phyloP scores from a whole-genome alignment of 495 filamentous ascomycete species.

The Patellaria atrata region DNA sequence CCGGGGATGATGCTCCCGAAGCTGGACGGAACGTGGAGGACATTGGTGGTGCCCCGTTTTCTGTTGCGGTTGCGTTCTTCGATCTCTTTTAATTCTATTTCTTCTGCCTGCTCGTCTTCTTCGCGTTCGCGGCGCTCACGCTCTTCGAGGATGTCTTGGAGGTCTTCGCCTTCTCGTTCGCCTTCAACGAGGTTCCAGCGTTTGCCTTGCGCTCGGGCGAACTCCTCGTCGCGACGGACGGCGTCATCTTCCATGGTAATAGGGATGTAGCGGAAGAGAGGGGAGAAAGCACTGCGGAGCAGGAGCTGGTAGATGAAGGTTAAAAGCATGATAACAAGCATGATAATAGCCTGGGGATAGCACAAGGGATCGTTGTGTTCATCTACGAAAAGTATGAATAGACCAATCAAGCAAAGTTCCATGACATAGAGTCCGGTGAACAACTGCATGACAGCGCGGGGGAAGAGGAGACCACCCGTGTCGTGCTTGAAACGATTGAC shows the following conservation, averaged over 20 bases:
- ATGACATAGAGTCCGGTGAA: constrained; percentile 92
- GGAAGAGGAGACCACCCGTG: constrained; percentile 87
- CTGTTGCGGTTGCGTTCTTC: constrained; percentile 25
- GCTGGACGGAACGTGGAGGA: constrained; percentile 12
- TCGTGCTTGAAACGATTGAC: constrained; percentile 84
- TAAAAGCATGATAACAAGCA: constrained; percentile 58
- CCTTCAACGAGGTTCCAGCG: constrained; percentile 36
- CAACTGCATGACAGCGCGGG: constrained; percentile 86
- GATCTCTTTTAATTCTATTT: constrained; percentile 46
- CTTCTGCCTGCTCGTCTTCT: constrained; percentile 29
- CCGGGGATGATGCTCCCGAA: constrained; percentile 8
- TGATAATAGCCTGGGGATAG: constrained; percentile 73
- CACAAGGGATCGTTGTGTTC: constrained; percentile 44
- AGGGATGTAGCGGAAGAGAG: constrained; percentile 76
- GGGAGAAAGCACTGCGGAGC: constrained; percentile 72
- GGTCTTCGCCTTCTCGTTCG: constrained; percentile 35
- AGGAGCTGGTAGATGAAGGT: constrained; percentile 72
- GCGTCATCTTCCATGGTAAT: constrained; percentile 95
- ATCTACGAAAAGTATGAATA: constrained; percentile 76
- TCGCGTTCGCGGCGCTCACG: constrained; percentile 26
- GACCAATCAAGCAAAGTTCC: constrained; percentile 78
- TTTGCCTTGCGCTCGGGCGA: constrained; percentile 53
- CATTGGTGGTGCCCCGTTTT: constrained; percentile 12
- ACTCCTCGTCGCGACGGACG: constrained; percentile 74
- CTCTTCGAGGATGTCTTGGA: constrained; percentile 32